Percentiles rank a stretch among this genome's conserved stretches.
Evolutionary conservation across 345 rosid species (phyloP).

Genomic region (Rhodamnia rubescens): DNA sequence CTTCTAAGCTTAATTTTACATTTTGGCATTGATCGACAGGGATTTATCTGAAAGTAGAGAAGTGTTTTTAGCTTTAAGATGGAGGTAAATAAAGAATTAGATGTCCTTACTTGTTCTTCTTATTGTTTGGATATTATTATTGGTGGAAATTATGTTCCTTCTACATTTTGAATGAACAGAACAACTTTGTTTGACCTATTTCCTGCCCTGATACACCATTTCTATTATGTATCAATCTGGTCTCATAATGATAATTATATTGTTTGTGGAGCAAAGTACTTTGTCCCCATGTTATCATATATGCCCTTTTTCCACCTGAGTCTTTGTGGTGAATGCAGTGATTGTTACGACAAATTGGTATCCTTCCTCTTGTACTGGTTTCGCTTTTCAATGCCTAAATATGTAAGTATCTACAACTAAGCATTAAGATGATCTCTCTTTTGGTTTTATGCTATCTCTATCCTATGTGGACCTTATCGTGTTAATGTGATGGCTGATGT

Average conservation of each 20-base stretch:
- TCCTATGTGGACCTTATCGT: background rate
- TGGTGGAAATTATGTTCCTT: background rate
- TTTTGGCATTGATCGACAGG: background rate
- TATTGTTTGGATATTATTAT: background rate
- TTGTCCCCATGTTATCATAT: background rate
- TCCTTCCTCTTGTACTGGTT: slow-evolving; percentile 83
- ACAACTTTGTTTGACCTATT: background rate
- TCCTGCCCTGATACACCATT: background rate
- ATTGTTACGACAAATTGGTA: slow-evolving; percentile 64
- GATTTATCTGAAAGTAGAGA: background rate
- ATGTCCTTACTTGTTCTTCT: background rate
- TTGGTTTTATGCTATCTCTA: background rate
- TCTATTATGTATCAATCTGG: background rate
- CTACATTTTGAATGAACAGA: background rate
- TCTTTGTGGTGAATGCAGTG: slow-evolving; percentile 31
- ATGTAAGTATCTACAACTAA: slow-evolving; percentile 20
- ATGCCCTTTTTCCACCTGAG: background rate
- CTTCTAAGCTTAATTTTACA: background rate
- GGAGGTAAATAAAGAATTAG: background rate
- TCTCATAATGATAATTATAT: background rate
- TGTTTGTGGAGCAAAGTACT: background rate
- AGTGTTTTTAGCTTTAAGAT: background rate
- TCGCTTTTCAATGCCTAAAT: slow-evolving; percentile 47
- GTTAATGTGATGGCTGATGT: background rate
- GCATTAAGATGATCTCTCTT: background rate